Evolutionary conservation across 106 monocot species (phyloP).

Genomic region (Vanilla planifolia): DNA sequence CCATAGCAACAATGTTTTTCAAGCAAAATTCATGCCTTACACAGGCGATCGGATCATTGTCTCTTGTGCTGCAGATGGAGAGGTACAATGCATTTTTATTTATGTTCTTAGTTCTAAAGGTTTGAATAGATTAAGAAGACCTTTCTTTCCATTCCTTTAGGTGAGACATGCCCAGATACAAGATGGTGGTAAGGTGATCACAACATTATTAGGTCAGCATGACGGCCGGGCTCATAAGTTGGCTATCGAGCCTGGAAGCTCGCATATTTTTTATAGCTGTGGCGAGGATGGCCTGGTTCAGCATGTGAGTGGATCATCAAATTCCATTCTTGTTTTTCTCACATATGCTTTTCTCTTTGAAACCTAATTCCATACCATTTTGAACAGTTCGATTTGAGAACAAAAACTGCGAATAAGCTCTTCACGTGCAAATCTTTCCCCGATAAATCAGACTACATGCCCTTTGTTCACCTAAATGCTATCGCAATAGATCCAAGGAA

Average conservation of each 20-base stretch:
- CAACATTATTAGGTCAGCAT: conserved; percentile 34
- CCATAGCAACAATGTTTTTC: conserved; percentile 70
- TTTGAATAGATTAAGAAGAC: not conserved
- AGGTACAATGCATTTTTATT: no score
- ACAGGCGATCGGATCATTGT: conserved; percentile 53
- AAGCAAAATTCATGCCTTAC: conserved; percentile 69
- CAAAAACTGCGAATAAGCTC: conserved; percentile 35
- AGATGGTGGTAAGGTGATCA: conserved; percentile 44
- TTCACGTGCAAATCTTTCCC: conserved; percentile 49
- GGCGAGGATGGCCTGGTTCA: conserved; percentile 70
- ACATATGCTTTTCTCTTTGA: not conserved
- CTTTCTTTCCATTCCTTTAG: conserved; percentile 21
- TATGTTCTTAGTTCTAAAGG: no score
- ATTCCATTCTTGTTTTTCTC: not conserved
- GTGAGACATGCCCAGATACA: conserved; percentile 59
- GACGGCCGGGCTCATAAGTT: conserved; percentile 59
- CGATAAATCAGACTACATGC: conserved; percentile 8
- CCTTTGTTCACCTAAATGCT: conserved; percentile 41
- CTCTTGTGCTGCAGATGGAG: conserved; percentile 80
- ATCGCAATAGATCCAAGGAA: conserved; percentile 83
- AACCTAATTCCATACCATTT: conserved; percentile 8
- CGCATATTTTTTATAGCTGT: conserved; percentile 75
- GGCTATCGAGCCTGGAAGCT: conserved; percentile 74
- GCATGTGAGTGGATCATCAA: conserved; percentile 27
- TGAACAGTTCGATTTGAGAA: conserved; percentile 76